phyloP scores from a whole-genome alignment of 225 moss, liverwort and hornwort species.

The Polytrichum commune region DNA sequence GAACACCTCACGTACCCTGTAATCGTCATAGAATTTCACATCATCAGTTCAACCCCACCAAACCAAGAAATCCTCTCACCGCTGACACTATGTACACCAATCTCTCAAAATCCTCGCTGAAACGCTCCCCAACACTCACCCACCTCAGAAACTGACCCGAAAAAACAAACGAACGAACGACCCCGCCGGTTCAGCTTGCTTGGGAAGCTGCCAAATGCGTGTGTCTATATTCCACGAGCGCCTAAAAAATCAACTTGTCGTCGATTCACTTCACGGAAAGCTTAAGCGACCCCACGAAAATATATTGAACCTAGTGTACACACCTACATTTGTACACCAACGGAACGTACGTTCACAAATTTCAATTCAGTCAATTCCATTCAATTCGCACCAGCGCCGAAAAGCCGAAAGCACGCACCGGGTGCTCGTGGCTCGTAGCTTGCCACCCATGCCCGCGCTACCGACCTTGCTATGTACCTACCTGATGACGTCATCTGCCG shows the following conservation, averaged over 20 bases:
- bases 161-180: background rate
- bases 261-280: too few relatives aligned
- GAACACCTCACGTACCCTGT: slow-evolving; percentile 8
- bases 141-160: background rate
- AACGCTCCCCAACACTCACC: background rate
- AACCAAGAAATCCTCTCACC: slow-evolving; percentile 4
- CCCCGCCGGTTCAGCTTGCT: background rate
- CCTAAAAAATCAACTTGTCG: too few relatives aligned
- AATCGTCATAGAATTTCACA: slow-evolving; percentile 18
- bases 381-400: too few relatives aligned
- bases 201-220: background rate
- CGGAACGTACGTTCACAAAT: too few relatives aligned
- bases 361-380: too few relatives aligned
- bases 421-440: slow-evolving; percentile 23
- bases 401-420: too few relatives aligned
- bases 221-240: too few relatives aligned
- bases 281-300: too few relatives aligned
- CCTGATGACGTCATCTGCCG: slow-evolving; percentile 13
- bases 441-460: slow-evolving; percentile 22
- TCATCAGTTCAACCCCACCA: slow-evolving; percentile 2
- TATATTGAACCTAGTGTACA: too few relatives aligned
- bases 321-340: too few relatives aligned
- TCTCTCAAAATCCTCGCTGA: background rate
- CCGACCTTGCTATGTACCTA: slow-evolving; percentile 2
- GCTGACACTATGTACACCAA: background rate